Evolutionary conservation across 495 filamentous ascomycete species (phyloP).

Genomic region (Neurospora africana): DNA sequence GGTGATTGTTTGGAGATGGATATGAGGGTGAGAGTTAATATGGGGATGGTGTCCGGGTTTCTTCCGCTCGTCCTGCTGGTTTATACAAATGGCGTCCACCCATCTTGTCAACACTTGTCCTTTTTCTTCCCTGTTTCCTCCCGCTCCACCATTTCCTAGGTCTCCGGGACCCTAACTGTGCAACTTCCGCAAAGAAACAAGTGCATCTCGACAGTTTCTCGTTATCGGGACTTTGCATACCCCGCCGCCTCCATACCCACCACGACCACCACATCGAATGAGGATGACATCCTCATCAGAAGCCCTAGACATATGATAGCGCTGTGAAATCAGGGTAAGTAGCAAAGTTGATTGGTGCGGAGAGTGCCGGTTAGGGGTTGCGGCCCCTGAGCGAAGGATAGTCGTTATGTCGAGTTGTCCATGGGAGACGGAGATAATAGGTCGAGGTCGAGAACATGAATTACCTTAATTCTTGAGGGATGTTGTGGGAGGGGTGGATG

Average conservation of each 20-base stretch:
- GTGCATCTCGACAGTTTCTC: slow-evolving; percentile 4
- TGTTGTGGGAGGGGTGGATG: background rate
- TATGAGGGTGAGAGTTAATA: background rate
- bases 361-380: background rate
- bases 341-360: background rate
- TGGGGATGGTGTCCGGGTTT: slow-evolving; percentile 7
- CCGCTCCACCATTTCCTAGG: background rate
- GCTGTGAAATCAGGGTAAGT: background rate
- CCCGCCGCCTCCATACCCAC: background rate
- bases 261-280: background rate
- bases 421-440: background rate
- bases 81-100: no score
- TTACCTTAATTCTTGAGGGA: background rate
- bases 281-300: background rate
- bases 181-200: background rate
- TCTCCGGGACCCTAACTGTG: background rate
- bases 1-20: background rate
- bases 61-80: slow-evolving; percentile 19
- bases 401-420: background rate
- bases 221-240: slow-evolving; percentile 1
- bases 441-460: background rate
- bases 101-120: no score
- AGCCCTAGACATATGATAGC: slow-evolving; percentile 8
- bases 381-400: background rate
- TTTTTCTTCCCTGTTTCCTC: background rate